These are phyloP conservation scores for Rhizopogon parksii DNA, from an alignment of 1,284 basidiomycete genomes.

Conservation along the genomic window DNA sequence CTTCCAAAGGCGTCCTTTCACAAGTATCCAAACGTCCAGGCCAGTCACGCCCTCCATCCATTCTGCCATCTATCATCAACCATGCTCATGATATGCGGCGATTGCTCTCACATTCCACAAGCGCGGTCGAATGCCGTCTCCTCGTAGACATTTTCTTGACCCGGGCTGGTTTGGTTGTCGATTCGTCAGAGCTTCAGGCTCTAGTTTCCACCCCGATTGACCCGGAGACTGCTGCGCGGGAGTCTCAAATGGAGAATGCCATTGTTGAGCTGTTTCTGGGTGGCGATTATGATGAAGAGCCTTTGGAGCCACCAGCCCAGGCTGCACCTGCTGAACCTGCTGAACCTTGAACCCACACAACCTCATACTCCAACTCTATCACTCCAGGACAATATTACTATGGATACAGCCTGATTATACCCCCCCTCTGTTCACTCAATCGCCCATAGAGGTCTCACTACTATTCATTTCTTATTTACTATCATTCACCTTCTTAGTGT, in stretches of 20 bases:
- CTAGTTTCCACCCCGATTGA: conserved; percentile 4
- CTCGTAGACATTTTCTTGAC: conserved; percentile 77
- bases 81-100: conserved; percentile 62
- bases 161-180: conserved; percentile 38
- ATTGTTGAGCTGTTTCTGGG: conserved; percentile 50
- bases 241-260: conserved; percentile 26
- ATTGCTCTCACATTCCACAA: conserved; percentile 65
- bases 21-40: conserved; percentile 6
- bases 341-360: background rate
- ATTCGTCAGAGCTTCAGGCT: conserved; percentile 14
- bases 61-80: conserved; percentile 22
- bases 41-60: conserved; percentile 2
- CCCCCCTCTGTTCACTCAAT: background rate
- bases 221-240: conserved; percentile 8
- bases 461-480: conserved; percentile 7
- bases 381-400: background rate
- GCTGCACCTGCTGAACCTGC: background rate
- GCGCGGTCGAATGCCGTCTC: conserved; percentile 76
- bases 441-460: background rate
- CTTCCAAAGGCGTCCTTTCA: conserved; percentile 17
- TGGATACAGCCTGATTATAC: conserved; percentile 7
- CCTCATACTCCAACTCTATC: background rate
- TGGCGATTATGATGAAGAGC: conserved; percentile 15
- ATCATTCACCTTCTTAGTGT: conserved; percentile 8
- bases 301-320: background rate